Evolutionary conservation across 352 stramenopile genomes (phyloP).

Genomic region (Phytophthora colocasiae): DNA sequence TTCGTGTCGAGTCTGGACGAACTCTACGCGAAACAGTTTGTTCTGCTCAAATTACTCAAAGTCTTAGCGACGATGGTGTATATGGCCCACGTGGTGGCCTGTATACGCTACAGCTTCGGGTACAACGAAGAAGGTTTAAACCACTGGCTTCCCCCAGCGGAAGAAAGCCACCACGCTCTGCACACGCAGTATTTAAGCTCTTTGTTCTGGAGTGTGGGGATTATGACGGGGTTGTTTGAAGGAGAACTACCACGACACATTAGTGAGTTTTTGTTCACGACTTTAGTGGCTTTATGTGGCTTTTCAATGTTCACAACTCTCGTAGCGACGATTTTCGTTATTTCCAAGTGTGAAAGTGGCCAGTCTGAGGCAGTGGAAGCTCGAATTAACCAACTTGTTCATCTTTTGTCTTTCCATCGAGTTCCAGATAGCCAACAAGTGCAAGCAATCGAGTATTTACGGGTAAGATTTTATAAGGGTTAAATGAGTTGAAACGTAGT

Average conservation of each 20-base stretch:
- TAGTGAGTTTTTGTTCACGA: slow-evolving; percentile 70
- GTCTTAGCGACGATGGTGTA: slow-evolving; percentile 58
- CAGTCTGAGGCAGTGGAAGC: slow-evolving; percentile 64
- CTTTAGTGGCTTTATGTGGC: slow-evolving; percentile 64
- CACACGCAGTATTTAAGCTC: slow-evolving; percentile 54
- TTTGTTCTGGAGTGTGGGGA: slow-evolving; percentile 72
- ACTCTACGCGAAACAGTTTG: slow-evolving; percentile 72
- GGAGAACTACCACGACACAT: slow-evolving; percentile 60
- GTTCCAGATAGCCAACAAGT: slow-evolving; percentile 63
- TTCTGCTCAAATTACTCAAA: slow-evolving; percentile 53
- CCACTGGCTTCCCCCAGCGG: slow-evolving; percentile 53
- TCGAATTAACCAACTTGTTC: slow-evolving; percentile 76
- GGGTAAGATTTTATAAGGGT: slow-evolving; percentile 17
- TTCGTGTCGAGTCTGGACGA: slow-evolving; percentile 65
- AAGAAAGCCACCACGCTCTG: slow-evolving; percentile 34
- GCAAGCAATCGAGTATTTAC: slow-evolving; percentile 74
- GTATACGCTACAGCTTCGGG: slow-evolving; percentile 64
- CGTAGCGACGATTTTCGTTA: slow-evolving; percentile 80
- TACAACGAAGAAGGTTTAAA: slow-evolving; percentile 56
- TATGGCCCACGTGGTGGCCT: slow-evolving; percentile 66
- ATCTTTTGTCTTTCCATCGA: slow-evolving; percentile 72
- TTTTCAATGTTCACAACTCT: slow-evolving; percentile 78
- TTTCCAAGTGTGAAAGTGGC: slow-evolving; percentile 81
- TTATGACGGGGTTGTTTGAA: slow-evolving; percentile 76
- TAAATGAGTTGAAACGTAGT: no score